Evolutionary conservation across 306 rosid genomes (phyloP).

Genomic region (Cucurbita moschata): DNA sequence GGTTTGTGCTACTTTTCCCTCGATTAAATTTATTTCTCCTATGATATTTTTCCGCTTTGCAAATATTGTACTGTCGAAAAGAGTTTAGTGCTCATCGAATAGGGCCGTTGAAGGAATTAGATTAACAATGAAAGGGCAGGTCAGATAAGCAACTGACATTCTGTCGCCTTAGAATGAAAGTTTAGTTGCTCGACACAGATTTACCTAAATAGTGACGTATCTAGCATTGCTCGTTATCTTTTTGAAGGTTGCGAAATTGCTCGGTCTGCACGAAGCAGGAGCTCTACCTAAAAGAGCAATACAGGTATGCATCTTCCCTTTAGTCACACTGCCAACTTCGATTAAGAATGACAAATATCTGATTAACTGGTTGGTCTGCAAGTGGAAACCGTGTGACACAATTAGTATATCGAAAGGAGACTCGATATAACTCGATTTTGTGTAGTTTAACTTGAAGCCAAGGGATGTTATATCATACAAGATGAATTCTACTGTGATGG

Average conservation of each 20-base stretch:
- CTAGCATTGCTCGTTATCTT: slow-evolving; percentile 1
- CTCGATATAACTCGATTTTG: neutral
- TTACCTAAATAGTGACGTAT: neutral
- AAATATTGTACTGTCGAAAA: neutral
- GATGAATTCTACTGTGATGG: neutral
- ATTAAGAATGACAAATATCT: neutral
- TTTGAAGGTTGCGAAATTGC: slow-evolving; percentile 65
- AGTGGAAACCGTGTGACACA: neutral
- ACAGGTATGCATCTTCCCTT: slow-evolving; percentile 41
- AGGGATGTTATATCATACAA: neutral
- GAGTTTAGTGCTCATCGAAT: neutral
- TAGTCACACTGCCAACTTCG: too few species aligned
- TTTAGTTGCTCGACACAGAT: neutral
- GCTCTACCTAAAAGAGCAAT: slow-evolving; percentile 89
- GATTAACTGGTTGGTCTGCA: neutral
- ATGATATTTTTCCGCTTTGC: neutral
- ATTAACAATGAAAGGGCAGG: neutral
- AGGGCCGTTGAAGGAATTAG: neutral
- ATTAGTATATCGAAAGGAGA: too few species aligned
- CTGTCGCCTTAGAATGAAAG: neutral
- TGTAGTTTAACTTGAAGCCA: neutral
- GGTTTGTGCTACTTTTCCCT: slow-evolving; percentile 25
- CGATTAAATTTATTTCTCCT: neutral
- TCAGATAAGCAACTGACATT: neutral
- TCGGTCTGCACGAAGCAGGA: slow-evolving; percentile 83